A percentile compares a stretch with the other conserved stretches of the same genome.
Conservation (phyloP, 1,284 basidiomycete species). For the Moniliella sp. region DNA sequence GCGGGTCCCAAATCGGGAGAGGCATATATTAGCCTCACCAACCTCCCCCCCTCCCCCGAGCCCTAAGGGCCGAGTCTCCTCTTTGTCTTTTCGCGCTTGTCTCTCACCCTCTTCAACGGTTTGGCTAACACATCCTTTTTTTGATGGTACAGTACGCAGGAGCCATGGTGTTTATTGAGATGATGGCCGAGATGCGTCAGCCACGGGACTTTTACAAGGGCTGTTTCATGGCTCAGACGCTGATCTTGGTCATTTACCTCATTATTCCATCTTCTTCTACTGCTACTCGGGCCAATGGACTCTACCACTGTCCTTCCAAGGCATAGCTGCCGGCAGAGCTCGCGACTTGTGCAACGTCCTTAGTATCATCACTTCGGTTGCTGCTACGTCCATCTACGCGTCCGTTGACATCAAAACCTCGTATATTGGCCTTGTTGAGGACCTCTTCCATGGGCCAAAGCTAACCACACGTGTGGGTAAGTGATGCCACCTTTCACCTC, state of each 20-base stretch:
- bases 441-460: constrained; percentile 44
- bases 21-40: not conserved
- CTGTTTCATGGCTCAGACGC: constrained; percentile 42
- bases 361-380: constrained; percentile 18
- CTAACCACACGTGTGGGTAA: too few species aligned
- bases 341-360: constrained; percentile 27
- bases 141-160: constrained; percentile 30
- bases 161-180: constrained; percentile 41
- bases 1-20: not conserved
- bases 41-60: too few species aligned
- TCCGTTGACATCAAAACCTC: constrained; percentile 37
- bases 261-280: constrained; percentile 13
- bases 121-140: not conserved
- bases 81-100: too few species aligned
- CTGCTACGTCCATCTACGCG: constrained; percentile 25
- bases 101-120: constrained; percentile 36
- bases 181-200: constrained; percentile 50
- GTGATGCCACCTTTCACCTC: too few species aligned
- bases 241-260: constrained; percentile 44
- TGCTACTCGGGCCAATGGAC: constrained; percentile 43
- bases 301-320: constrained; percentile 43
- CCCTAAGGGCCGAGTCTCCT: not conserved
- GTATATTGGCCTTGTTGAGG: constrained; percentile 47
- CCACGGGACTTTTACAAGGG: constrained; percentile 54
- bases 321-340: constrained; percentile 24